A percentile compares a stretch with the other conserved stretches of the same genome.
These are phyloP conservation scores for Cyanidium caldarium DNA, from an alignment of 23 red algal species.

Conservation along the genomic window DNA sequence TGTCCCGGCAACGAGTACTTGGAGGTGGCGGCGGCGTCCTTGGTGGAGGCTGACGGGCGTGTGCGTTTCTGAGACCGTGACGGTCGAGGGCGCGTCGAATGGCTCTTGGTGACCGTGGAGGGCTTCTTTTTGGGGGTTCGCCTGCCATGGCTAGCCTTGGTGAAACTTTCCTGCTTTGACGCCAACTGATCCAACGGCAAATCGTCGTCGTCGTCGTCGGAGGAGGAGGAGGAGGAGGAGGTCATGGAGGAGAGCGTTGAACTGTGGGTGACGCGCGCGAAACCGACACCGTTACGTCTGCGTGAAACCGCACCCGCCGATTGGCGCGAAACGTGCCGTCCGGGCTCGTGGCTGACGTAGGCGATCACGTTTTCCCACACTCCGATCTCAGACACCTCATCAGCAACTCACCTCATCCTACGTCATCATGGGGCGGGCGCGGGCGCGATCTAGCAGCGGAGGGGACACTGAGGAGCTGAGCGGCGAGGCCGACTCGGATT, in stretches of 20 bases:
- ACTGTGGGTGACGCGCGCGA: neutral
- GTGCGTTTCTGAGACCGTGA: neutral
- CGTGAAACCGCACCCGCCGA: neutral
- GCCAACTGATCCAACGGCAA: too few species aligned
- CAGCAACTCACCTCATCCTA: neutral
- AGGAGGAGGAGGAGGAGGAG: too few species aligned
- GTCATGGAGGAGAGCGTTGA: too few species aligned
- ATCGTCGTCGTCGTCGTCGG: too few species aligned
- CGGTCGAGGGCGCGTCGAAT: neutral
- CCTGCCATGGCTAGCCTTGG: too few species aligned
- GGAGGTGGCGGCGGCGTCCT: constrained; percentile 2
- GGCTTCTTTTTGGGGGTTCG: neutral
- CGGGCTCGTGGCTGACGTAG: neutral
- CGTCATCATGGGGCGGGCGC: too few species aligned
- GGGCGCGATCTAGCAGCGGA: neutral
- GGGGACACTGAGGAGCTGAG: neutral
- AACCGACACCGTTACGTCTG: neutral
- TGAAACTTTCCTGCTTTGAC: too few species aligned
- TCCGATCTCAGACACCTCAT: neutral
- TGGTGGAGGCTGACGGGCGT: neutral
- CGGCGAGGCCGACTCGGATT: neutral
- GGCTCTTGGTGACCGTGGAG: neutral
- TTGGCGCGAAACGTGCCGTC: neutral
- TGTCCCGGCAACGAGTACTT: constrained; percentile 76
- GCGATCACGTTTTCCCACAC: neutral